A percentile compares a stretch with the other conserved stretches of the same genome.
phyloP scores from a whole-genome alignment of 1,284 basidiomycete species.

The Meira nashicola region DNA sequence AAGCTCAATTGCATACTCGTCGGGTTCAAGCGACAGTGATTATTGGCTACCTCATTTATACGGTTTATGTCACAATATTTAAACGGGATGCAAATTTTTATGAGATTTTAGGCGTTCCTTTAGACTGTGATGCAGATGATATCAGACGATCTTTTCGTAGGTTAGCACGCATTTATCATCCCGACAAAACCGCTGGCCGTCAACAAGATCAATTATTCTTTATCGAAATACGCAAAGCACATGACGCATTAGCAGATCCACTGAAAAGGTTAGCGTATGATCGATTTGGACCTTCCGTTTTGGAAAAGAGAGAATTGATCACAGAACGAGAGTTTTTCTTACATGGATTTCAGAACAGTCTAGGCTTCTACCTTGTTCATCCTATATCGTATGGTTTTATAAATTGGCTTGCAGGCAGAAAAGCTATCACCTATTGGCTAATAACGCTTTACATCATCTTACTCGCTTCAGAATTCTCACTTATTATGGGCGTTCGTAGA shows the following conservation, averaged over 20 bases:
- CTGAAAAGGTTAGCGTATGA: constrained; percentile 79
- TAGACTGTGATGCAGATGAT: constrained; percentile 63
- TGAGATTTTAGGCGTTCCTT: constrained; percentile 64
- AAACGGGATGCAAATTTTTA: constrained; percentile 68
- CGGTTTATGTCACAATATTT: constrained; percentile 60
- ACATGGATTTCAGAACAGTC: constrained; percentile 64
- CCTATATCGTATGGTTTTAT: constrained; percentile 63
- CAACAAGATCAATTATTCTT: constrained; percentile 64
- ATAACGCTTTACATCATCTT: constrained; percentile 24
- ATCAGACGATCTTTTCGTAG: constrained; percentile 69
- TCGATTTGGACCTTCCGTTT: constrained; percentile 68
- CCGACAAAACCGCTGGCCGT: constrained; percentile 65
- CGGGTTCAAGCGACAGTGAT: constrained; percentile 60
- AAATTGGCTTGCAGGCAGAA: constrained; percentile 57
- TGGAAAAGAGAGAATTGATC: constrained; percentile 64
- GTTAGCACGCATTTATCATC: constrained; percentile 71
- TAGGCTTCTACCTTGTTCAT: constrained; percentile 70
- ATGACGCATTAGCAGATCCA: constrained; percentile 74
- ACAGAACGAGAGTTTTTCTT: constrained; percentile 67
- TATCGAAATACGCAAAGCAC: constrained; percentile 69
- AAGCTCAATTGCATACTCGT: constrained; percentile 15
- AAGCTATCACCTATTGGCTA: constrained; percentile 17
- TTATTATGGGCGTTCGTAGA: constrained; percentile 25
- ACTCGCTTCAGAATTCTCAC: constrained; percentile 43
- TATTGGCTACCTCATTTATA: constrained; percentile 67